Evolutionary conservation across 1,284 basidiomycete species (phyloP), one percentile per base, ranked within the genome.

Genomic region (Dichomitus squalens): DNA sequence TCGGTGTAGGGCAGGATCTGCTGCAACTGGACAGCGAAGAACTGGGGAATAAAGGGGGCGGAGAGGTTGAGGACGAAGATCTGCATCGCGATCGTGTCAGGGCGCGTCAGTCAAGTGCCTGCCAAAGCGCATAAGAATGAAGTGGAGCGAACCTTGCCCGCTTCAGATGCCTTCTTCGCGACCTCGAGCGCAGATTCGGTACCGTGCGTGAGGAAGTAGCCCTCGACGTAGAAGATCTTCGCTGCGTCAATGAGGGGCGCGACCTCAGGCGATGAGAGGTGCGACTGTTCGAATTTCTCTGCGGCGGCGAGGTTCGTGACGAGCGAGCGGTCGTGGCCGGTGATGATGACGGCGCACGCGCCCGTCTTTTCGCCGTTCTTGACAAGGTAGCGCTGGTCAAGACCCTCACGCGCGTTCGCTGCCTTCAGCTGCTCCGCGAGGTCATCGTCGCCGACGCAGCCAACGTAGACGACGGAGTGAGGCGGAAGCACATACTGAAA

Each of bases 131-230:
- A 46, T 46, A 31, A 27, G 21, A 6, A 27, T 23, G 27, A 14
- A 21, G 16, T 5, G 18, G 25, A 35, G 53, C 73, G 33, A 62
- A 90, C 92, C 84, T 96, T 97, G 68, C 88, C 84, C 16, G 82
- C 80, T 49, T 79, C 78, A 16, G 91, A 86, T n/a, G 93, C 90
- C 68, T 90, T 86, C 74, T 93, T 87, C 71, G 92, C 89, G 55
- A 99, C 73, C 65, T 89, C 81, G 49, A 95, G 74, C 40, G 87
- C 87, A 29, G 84, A 85, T 66, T 89, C 87, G 58, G 86, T 72
- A 53, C 96, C 96, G 73, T 99, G 96, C 21, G 96, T 97, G 63
- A 99, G 84, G 87, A 99, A 98, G 82, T 92, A 99, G 18, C 97
- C 96, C 68, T 95, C 97, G 60, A 98, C 86, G 81, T 99, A 99